These are phyloP conservation scores for Phaeodactylum tricornutum DNA, from an alignment of 108 stramenopile genomes.

Conservation along the genomic window DNA sequence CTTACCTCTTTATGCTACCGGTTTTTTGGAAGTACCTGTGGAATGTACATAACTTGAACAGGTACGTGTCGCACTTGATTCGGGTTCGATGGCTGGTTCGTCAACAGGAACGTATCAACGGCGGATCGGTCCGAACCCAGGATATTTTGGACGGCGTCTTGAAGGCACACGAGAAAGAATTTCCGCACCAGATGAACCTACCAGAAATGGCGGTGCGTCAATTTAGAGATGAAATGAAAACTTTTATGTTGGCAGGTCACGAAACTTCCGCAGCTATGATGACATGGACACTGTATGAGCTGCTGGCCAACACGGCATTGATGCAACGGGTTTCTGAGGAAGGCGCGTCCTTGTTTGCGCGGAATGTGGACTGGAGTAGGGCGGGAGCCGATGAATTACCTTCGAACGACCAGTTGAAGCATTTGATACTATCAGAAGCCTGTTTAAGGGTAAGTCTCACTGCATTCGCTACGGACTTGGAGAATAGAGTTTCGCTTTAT, in stretches of 20 bases:
- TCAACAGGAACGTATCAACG: neutral
- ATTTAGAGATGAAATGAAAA: conserved; percentile 52
- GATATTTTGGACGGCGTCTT: conserved; percentile 17
- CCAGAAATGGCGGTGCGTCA: conserved; percentile 11
- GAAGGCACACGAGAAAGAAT: conserved; percentile 14
- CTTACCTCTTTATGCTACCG: conserved; percentile 10
- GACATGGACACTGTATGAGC: conserved; percentile 40
- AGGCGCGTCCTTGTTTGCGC: conserved; percentile 10
- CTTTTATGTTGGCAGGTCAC: conserved; percentile 56
- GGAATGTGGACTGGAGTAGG: conserved; percentile 1
- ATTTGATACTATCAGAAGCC: conserved; percentile 13
- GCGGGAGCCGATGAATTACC: neutral
- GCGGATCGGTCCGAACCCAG: neutral
- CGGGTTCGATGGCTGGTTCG: conserved; percentile 11
- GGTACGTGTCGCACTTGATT: conserved; percentile 14
- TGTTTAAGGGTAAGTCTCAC: conserved; percentile 7
- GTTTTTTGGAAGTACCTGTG: conserved; percentile 8
- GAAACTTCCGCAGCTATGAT: conserved; percentile 61
- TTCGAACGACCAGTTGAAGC: conserved; percentile 1
- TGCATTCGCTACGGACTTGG: neutral
- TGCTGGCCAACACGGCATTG: conserved; percentile 32
- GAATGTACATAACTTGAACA: conserved; percentile 9
- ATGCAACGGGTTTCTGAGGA: conserved; percentile 40
- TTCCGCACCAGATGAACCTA: neutral
- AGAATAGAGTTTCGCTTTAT: no score